Conservation (phyloP, 768 basidiomycete genomes). For the Termitomyces titanicus region DNA sequence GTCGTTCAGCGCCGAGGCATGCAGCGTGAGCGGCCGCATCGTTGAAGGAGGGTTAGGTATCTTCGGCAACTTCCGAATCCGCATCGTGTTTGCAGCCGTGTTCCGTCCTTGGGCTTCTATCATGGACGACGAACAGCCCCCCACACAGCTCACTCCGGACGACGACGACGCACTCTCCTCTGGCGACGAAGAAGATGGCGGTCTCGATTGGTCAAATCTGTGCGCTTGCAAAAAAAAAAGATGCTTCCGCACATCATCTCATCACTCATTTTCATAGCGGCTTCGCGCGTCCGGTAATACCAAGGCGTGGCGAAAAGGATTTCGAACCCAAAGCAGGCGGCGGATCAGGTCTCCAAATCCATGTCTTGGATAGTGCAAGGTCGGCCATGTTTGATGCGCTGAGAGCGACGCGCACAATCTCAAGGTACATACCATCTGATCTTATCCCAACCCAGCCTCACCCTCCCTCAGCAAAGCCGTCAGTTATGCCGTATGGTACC, state of each 20-base stretch:
- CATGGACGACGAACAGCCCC: conserved; percentile 9
- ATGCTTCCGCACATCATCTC: conserved; percentile 8
- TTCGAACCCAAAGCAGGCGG: conserved; percentile 76
- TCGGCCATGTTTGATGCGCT: conserved; percentile 87
- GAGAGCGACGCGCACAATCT: conserved; percentile 66
- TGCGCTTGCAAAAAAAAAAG: conserved; percentile 27
- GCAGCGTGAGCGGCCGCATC: conserved; percentile 64
- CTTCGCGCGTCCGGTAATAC: conserved; percentile 67
- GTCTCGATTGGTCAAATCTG: conserved; percentile 80
- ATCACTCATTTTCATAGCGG: conserved; percentile 23
- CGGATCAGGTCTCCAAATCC: conserved; percentile 74
- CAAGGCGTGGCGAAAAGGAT: conserved; percentile 96
- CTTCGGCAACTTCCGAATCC: conserved; percentile 6
- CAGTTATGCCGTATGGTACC: conserved; percentile 81
- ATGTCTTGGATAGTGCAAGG: conserved; percentile 76
- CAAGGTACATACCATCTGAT: conserved; percentile 46
- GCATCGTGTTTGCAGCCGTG: neutral
- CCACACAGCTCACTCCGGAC: conserved; percentile 9
- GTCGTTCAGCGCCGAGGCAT: conserved; percentile 74
- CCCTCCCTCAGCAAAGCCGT: conserved; percentile 56
- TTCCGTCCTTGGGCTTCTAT: neutral
- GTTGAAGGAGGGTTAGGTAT: neutral
- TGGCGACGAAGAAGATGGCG: conserved; percentile 64
- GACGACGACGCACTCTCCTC: conserved; percentile 48
- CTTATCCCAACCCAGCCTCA: neutral